These are phyloP conservation scores for Chaetomiaceae sp. DNA, from an alignment of 2,329 filamentous ascomycete species.

Conservation along the genomic window DNA sequence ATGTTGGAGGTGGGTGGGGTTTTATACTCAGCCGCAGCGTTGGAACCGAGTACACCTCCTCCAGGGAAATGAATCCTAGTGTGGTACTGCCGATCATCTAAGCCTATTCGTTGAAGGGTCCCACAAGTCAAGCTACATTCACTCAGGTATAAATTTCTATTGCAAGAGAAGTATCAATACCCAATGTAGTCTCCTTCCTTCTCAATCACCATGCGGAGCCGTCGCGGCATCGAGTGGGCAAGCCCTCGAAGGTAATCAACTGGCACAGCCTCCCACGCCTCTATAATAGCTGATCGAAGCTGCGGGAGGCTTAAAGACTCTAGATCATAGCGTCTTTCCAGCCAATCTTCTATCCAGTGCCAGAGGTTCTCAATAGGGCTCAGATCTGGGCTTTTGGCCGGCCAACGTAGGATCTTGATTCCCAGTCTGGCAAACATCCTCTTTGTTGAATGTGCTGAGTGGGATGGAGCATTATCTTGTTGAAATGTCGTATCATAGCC, in stretches of 20 bases:
- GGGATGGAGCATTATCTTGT: slow-evolving; percentile 4
- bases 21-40: no score
- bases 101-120: no score
- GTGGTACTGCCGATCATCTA: no score
- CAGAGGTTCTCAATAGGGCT: slow-evolving; percentile 7
- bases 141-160: background rate
- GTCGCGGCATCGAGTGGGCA: background rate
- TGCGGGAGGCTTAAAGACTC: background rate
- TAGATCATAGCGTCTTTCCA: background rate
- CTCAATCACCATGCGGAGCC: background rate
- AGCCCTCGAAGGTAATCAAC: background rate
- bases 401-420: slow-evolving; percentile 2
- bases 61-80: no score
- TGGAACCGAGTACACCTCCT: background rate
- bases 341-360: slow-evolving; percentile 4
- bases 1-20: no score
- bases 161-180: background rate
- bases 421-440: background rate
- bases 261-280: background rate
- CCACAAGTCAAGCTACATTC: background rate
- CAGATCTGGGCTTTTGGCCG: slow-evolving; percentile 4
- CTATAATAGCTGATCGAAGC: background rate
- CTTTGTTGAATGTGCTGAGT: background rate
- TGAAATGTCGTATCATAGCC: no score
- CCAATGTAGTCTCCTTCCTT: background rate